Evolutionary conservation across 163 green algal species (phyloP).

Genomic region (Trebouxiophyceae sp.): DNA sequence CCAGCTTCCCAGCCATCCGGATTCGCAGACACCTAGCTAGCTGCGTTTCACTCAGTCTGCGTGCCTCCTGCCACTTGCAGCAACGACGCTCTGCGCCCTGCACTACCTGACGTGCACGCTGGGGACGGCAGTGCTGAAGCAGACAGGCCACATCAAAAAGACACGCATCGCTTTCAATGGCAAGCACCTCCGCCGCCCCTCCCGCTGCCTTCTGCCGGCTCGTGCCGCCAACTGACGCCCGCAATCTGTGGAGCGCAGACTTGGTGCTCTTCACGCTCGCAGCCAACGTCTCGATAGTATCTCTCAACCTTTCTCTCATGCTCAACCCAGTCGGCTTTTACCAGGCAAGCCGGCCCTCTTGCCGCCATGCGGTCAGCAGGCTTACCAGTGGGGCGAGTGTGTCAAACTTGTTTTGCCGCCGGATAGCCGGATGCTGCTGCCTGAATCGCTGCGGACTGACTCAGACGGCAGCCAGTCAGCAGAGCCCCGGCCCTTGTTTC

Average conservation of each 20-base stretch:
- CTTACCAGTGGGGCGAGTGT: too few species aligned
- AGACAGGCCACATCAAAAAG: background rate
- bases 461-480: too few species aligned
- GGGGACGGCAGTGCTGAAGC: constrained; percentile 1
- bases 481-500: too few species aligned
- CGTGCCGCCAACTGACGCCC: too few species aligned
- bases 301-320: constrained; percentile 85
- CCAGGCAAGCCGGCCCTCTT: constrained; percentile 66
- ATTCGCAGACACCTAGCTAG: background rate
- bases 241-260: too few species aligned
- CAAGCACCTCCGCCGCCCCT: too few species aligned
- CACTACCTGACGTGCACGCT: constrained; percentile 69
- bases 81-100: constrained; percentile 76
- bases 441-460: too few species aligned
- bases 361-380: too few species aligned
- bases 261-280: constrained; percentile 66
- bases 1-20: background rate
- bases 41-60: background rate
- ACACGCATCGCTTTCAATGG: too few species aligned
- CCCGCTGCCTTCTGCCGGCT: too few species aligned
- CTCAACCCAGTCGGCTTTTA: constrained; percentile 89
- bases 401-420: too few species aligned
- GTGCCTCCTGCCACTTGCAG: constrained; percentile 24
- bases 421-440: too few species aligned
- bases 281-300: constrained; percentile 79